Evolutionary conservation across 345 rosid genomes (phyloP), one percentile per base, ranked within the genome.

Genomic region (Brassica incana): DNA sequence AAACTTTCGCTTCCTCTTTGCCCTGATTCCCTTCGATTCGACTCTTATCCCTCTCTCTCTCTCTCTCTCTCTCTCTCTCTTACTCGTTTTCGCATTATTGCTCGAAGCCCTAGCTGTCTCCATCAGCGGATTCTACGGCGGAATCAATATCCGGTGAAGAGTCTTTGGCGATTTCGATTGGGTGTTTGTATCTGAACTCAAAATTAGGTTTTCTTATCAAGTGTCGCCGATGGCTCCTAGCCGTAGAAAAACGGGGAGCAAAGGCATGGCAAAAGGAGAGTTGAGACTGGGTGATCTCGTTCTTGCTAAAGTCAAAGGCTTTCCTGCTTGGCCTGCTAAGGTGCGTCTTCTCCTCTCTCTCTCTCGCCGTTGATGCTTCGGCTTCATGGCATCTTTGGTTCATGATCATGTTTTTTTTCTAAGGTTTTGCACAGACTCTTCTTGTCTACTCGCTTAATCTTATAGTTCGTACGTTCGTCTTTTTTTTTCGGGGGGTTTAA

Each of bases 281-380:
- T 82, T 93, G 85, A 88, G 91, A 74, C 70, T 91, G 77, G 99
- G 99, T 79, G 98, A 93, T 90, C 97, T 95, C 33, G 98, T 95
- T 64, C 93, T 95, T 56, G 99, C 99, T 66, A 95, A 88, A 85
- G 97, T 93, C 82, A 95, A 95, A 90, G 99, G 99, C 29, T 90
- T 87, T 76, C 99, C 98, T 75, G 75, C 85, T 80, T 95, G 99
- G 99, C 99, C 99, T 81, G 99, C 99, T 77, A 90, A 91, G 97
- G 99, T 95, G 35, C 48, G 80, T 67, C 4, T 74, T 62, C 56
- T 58, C 8, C 5, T 30, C 54, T 43, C 18, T 36, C 74, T 43
- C 56, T 50, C 60, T n/a, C 52, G 30, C 8, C 16, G 33, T 62
- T 71, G 52, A 70, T 69, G 3, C 18, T 33, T 69, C 69, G 16